A percentile compares a stretch with the other conserved stretches of the same genome.
These are phyloP conservation scores for Pythium brassicae DNA, from an alignment of 352 stramenopile species.

Conservation along the genomic window DNA sequence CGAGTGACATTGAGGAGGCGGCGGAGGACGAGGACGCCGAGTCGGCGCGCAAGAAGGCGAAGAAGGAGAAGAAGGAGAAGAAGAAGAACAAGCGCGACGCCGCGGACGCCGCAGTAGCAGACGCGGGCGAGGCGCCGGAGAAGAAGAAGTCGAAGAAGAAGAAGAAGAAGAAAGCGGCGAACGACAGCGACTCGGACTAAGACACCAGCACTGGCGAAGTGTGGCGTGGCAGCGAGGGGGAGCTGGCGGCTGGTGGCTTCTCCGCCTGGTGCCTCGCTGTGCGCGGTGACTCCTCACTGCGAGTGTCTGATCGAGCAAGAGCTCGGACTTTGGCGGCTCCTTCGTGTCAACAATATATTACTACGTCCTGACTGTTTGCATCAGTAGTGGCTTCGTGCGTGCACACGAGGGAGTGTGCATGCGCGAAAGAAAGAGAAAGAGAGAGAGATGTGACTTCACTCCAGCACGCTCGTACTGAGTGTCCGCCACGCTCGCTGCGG, in stretches of 20 bases:
- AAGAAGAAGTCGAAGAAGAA: slow-evolving; percentile 90
- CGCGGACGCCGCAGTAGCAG: slow-evolving; percentile 35
- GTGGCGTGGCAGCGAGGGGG: not conserved
- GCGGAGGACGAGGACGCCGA: slow-evolving; percentile 30
- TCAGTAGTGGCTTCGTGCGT: not conserved
- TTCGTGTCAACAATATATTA: slow-evolving; percentile 13
- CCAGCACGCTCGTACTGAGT: too few relatives aligned
- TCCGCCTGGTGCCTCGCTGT: too few relatives aligned
- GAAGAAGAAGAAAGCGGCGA: slow-evolving; percentile 80
- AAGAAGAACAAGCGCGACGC: slow-evolving; percentile 68
- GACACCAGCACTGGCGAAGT: not conserved
- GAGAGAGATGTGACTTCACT: too few relatives aligned
- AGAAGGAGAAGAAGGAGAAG: slow-evolving; percentile 80
- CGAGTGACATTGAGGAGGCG: slow-evolving; percentile 3
- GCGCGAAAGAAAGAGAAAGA: too few relatives aligned
- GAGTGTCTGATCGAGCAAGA: not conserved
- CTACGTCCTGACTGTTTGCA: slow-evolving; percentile 16
- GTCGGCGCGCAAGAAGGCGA: slow-evolving; percentile 44
- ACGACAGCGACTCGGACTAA: slow-evolving; percentile 72
- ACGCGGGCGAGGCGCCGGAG: slow-evolving; percentile 59
- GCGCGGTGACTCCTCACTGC: not conserved
- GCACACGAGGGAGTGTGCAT: not conserved
- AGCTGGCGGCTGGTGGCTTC: too few relatives aligned
- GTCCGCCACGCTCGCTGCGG: too few relatives aligned
- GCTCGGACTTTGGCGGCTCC: not conserved